These are phyloP conservation scores for Trichoderma guizhouense DNA, from an alignment of 2,329 filamentous ascomycete species.

Conservation along the genomic window DNA sequence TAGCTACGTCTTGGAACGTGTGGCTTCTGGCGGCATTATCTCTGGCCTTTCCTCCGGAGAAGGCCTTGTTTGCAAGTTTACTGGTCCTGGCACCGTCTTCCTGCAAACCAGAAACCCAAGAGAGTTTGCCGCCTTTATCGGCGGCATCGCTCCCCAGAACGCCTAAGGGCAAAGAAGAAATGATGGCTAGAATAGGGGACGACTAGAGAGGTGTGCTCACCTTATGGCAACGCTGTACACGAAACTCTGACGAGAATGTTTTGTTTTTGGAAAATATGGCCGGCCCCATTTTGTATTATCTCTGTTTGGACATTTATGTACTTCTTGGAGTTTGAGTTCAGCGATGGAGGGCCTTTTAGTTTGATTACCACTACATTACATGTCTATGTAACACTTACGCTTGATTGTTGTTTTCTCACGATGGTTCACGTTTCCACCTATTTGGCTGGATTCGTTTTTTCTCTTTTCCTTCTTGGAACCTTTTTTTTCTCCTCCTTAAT, in stretches of 20 bases:
- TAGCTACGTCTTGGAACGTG: slow-evolving; percentile 86
- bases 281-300: background rate
- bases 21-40: slow-evolving; percentile 88
- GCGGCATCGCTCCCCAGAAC: slow-evolving; percentile 41
- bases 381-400: background rate
- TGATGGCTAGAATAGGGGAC: background rate
- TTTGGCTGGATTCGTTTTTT: background rate
- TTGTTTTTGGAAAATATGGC: background rate
- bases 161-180: slow-evolving; percentile 17
- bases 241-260: background rate
- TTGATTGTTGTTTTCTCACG: background rate
- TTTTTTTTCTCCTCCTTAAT: background rate
- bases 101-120: slow-evolving; percentile 86
- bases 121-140: slow-evolving; percentile 52
- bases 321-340: background rate
- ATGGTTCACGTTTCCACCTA: background rate
- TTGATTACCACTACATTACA: background rate
- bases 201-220: background rate
- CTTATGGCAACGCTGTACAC: background rate
- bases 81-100: slow-evolving; percentile 84
- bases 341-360: background rate
- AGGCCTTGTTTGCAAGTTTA: slow-evolving; percentile 92
- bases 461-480: background rate
- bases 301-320: background rate
- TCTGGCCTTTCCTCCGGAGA: slow-evolving; percentile 79